Base-by-base conservation (phyloP, 306 rosid genomes). In the Morella rubra region DNA sequence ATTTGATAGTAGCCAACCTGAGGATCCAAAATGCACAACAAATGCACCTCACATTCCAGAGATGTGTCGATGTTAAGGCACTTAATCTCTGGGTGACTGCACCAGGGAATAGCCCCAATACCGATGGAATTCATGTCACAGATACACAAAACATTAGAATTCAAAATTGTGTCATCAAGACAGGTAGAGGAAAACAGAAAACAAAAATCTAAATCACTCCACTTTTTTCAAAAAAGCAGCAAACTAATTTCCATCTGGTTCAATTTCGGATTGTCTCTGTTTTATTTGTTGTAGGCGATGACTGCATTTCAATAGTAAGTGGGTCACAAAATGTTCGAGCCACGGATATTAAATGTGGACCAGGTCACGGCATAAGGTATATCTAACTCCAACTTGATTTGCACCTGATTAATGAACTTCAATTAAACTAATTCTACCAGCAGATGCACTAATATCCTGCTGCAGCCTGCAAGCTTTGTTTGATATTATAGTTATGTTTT, bases 51-150 rank as follows among this genome's bases (percentile, higher is more conserved):
- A 44, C 73, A 2, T 84, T 94, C 66, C 75, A 87, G 5, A 60
- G 19, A 13, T 89, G 95, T 73, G 22, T 52, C 71, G 86, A 89
- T 24, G 97, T 89, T 20, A 42, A 46, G 46, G 93, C 81, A 62
- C 73, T 77, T 8, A 81, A 84, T 82, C 71, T 94, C 1, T 40
- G 52, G n/a, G 81, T 94, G 0, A 74, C 3, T n/a, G 91, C 97
- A 65, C 97, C 98, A 2, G 86, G 41, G 27, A 7, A 89, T 50
- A 94, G 97, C 47, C 97, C 97, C 5, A 94, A 94, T 79, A 94
- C 98, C 2, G 98, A 94, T 76, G 98, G 98, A 76, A 90, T 94
- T 86, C 97, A 94, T 41, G 71, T 94, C 60, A 77, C 96, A 0
- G 87, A 0, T 3, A 84, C 97, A 14, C 78, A 85, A 50, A 77